Base-by-base conservation (phyloP, 2,329 filamentous ascomycete genomes). In the Elsinoe ampelina region DNA sequence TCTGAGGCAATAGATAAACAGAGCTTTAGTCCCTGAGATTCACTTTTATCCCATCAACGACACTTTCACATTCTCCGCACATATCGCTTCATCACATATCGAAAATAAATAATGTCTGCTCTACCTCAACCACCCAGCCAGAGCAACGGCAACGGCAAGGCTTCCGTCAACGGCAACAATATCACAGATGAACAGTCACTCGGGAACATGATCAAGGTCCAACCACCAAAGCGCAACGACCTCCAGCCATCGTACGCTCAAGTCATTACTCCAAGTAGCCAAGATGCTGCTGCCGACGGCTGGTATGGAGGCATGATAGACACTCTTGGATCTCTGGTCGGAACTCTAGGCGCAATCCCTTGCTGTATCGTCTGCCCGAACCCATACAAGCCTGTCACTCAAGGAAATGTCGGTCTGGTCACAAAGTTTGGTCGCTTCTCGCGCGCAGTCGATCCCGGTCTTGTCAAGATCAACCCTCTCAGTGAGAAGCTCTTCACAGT, bases 401-500 rank as follows among this genome's bases (percentile, higher is more conserved):
- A 97, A 75, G 93, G 93, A 65, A 91, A 95, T 64, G 93, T 98
- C 50, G 93, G 93, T 60, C 80, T 98, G 43, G 86, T 98, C 69
- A 95, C 91, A 68, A 95, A 92, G 73, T 98, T 98, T 64, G 93
- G 93, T 64, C 80, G 85, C 62, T 97, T 98, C 75, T 89, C 95
- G 73, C 87, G 91, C 72, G 90, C 93, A 10, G 92, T 97, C 63
- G 93, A 98, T 71, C 93, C 93, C 2, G 93, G 93, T 70, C 84
- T 98, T 32, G 89, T 97, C 72, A 95, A 95, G 78, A 85, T 98
- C 78, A 98, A 98, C 76, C 92, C 92, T 2, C 83, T 97, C 56
- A 92, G 87, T 66, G 93, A 98, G 78, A 82, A 80, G 58, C 80
- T 98, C 41, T 85, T 89, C 64, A 89, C 95, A 66, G 86, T 98